A percentile compares a stretch with the other conserved stretches of the same genome.
Evolutionary conservation across 805 yeast species (phyloP).

Genomic region (Candida pseudofarinosa): DNA sequence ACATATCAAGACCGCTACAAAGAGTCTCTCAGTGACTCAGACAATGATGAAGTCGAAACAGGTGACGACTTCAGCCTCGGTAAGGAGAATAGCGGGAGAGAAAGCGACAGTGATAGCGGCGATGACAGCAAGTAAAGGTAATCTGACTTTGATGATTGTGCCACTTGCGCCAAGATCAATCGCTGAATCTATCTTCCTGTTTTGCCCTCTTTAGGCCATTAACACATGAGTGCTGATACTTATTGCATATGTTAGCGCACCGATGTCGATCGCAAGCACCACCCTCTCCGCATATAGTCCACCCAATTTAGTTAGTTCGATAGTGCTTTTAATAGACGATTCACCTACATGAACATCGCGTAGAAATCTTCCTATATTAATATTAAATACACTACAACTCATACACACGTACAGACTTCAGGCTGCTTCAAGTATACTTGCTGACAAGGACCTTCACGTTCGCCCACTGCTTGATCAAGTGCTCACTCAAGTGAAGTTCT

Average conservation of each 20-base stretch:
- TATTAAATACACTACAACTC: not conserved
- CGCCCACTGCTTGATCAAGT: constrained; percentile 15
- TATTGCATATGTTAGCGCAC: too few species aligned
- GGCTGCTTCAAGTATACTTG: constrained; percentile 11
- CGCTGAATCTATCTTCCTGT: too few species aligned
- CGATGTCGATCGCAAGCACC: too few species aligned
- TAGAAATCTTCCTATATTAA: not conserved
- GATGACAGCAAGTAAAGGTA: not conserved
- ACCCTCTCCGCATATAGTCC: too few species aligned
- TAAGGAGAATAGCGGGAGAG: not conserved
- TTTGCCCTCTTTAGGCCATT: too few species aligned
- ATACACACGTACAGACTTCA: constrained; percentile 1
- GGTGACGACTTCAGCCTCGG: not conserved
- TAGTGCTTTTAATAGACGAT: too few species aligned
- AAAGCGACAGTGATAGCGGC: not conserved
- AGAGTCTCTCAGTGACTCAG: not conserved
- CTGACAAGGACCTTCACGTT: constrained; percentile 18
- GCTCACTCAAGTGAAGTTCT: constrained; percentile 29
- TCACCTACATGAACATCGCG: too few species aligned
- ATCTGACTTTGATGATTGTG: too few species aligned
- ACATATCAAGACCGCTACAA: not conserved
- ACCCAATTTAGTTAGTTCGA: too few species aligned
- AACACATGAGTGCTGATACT: too few species aligned
- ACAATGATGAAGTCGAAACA: not conserved
- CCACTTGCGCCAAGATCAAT: too few species aligned